Percentiles rank a stretch among this genome's conserved stretches.
Conservation (phyloP, 2,329 filamentous ascomycete genomes). For the Cladosporium sp. region DNA sequence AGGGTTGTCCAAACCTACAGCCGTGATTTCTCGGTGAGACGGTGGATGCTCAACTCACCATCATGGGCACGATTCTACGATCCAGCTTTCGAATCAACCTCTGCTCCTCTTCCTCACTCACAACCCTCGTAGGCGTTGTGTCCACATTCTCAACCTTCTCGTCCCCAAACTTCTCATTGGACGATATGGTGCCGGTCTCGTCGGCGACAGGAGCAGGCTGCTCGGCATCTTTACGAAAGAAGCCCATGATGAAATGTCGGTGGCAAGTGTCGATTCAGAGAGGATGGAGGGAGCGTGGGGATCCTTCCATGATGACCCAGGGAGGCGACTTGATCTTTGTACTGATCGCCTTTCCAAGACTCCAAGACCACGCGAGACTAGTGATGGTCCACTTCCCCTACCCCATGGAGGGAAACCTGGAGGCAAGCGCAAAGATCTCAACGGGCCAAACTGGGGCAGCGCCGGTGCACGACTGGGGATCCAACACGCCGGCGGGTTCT, state of each 20-base stretch:
- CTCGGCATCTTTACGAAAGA: constrained; percentile 4
- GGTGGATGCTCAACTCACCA: too few relatives aligned
- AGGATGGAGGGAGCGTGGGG: not conserved
- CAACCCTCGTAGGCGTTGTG: not conserved
- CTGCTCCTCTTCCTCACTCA: constrained; percentile 3
- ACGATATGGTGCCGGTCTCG: not conserved
- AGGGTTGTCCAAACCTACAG: too few relatives aligned
- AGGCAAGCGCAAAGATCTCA: not conserved
- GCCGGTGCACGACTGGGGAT: not conserved
- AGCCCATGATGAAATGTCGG: too few relatives aligned
- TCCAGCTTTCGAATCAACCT: constrained; percentile 6
- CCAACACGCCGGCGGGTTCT: not conserved
- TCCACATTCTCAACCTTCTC: not conserved
- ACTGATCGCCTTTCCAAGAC: constrained; percentile 1
- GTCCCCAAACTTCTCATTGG: not conserved
- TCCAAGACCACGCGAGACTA: constrained; percentile 1
- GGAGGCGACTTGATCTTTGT: not conserved
- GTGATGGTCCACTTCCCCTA: not conserved
- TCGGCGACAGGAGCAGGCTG: not conserved
- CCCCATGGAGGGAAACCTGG: constrained; percentile 8
- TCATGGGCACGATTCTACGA: constrained; percentile 8
- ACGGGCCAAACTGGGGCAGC: not conserved
- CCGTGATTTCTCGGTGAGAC: too few relatives aligned
- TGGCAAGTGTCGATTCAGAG: too few relatives aligned
- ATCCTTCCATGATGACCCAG: not conserved